phyloP scores from a whole-genome alignment of 306 rosid species.

The Oemleria cerasiformis region DNA sequence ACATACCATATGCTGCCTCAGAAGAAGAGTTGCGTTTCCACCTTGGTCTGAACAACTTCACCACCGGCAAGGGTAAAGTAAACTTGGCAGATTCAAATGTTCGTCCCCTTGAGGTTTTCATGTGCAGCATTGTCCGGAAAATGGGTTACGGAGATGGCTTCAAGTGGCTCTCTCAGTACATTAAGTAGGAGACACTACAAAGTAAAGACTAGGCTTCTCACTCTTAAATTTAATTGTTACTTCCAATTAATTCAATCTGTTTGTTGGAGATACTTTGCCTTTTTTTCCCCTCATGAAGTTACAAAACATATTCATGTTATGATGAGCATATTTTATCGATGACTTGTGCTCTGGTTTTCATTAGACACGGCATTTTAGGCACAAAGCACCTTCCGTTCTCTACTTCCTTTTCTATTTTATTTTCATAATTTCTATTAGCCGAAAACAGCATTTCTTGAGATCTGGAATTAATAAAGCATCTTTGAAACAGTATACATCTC shows the following conservation, averaged over 20 bases:
- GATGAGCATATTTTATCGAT: slow-evolving; percentile 5
- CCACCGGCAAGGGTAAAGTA: slow-evolving; percentile 88
- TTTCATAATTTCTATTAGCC: too few relatives aligned
- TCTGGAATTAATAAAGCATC: too few relatives aligned
- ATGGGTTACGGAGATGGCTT: slow-evolving; percentile 95
- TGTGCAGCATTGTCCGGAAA: slow-evolving; percentile 91
- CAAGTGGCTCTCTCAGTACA: slow-evolving; percentile 91
- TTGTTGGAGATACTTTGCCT: slow-evolving; percentile 9
- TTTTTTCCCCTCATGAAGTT: background rate
- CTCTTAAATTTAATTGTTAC: slow-evolving; percentile 28
- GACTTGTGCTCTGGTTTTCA: background rate
- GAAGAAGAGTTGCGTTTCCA: slow-evolving; percentile 77
- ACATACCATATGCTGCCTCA: slow-evolving; percentile 79
- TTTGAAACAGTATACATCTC: too few relatives aligned
- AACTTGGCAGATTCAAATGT: slow-evolving; percentile 63
- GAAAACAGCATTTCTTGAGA: too few relatives aligned
- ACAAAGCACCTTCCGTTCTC: too few relatives aligned
- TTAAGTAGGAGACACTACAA: slow-evolving; percentile 43
- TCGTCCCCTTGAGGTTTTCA: slow-evolving; percentile 83
- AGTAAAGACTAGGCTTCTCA: slow-evolving; percentile 34
- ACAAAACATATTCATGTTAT: slow-evolving; percentile 4
- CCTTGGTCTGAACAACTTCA: slow-evolving; percentile 75
- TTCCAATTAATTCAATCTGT: slow-evolving; percentile 34
- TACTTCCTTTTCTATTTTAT: too few relatives aligned
- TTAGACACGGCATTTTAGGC: too few relatives aligned